Evolutionary conservation across 2,329 filamentous ascomycete genomes (phyloP).

Genomic region (Magnaporthiopsis poae): DNA sequence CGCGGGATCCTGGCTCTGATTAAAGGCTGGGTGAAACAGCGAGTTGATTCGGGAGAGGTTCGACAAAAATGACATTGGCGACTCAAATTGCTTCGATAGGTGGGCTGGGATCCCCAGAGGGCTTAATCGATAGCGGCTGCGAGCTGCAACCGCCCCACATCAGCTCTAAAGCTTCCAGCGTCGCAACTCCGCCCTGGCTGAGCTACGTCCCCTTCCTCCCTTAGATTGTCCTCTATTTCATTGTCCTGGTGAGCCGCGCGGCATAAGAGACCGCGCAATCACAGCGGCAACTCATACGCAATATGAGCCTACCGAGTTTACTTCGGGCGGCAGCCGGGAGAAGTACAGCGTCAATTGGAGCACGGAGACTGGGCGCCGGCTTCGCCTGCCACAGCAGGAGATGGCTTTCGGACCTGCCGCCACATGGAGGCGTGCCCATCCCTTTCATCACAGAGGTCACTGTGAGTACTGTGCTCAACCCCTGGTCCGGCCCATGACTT

Average conservation of each 20-base stretch:
- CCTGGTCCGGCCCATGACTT: background rate
- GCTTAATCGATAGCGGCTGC: background rate
- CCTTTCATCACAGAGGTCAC: slow-evolving; percentile 50
- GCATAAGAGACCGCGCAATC: background rate
- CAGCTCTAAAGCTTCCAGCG: background rate
- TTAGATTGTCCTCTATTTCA: background rate
- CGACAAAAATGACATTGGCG: background rate
- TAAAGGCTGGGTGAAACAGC: background rate
- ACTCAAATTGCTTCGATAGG: background rate
- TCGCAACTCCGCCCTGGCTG: background rate
- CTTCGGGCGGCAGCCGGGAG: background rate
- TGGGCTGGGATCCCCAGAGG: too few relatives aligned
- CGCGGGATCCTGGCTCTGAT: background rate
- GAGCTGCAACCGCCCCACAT: background rate
- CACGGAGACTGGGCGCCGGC: background rate
- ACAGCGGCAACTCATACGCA: background rate
- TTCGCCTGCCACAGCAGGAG: background rate
- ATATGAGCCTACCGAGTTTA: slow-evolving; percentile 1
- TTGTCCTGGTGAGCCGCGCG: too few relatives aligned
- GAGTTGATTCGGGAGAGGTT: background rate
- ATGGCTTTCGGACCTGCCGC: slow-evolving; percentile 9
- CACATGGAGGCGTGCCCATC: slow-evolving; percentile 39
- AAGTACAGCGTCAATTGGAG: background rate
- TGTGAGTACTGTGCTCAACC: slow-evolving; percentile 23
- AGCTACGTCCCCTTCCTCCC: too few relatives aligned